Evolutionary conservation across 768 basidiomycete species (phyloP).

Genomic region (Hirschioporus abietinus): DNA sequence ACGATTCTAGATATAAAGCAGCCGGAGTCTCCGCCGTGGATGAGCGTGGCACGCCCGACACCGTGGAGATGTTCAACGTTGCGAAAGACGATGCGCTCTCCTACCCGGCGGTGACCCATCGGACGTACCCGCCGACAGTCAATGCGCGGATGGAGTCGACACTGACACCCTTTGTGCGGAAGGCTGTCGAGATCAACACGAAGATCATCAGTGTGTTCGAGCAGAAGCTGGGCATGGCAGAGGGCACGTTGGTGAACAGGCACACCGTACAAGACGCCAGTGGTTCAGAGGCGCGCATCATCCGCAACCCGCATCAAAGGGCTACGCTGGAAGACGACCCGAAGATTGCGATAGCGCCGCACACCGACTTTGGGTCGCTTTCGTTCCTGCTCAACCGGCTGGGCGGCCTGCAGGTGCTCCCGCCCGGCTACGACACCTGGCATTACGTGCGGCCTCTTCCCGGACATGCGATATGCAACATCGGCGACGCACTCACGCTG

Average conservation of each 20-base stretch:
- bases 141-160: constrained; percentile 43
- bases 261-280: constrained; percentile 45
- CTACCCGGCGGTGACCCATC: constrained; percentile 46
- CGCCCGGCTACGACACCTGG: constrained; percentile 33
- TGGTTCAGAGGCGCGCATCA: constrained; percentile 53
- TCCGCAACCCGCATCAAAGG: constrained; percentile 37
- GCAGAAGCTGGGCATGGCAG: constrained; percentile 46
- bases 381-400: constrained; percentile 38
- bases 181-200: constrained; percentile 51
- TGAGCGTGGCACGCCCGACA: constrained; percentile 49
- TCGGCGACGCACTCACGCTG: constrained; percentile 39
- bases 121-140: constrained; percentile 53
- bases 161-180: constrained; percentile 51
- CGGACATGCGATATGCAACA: constrained; percentile 40
- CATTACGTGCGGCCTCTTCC: constrained; percentile 39
- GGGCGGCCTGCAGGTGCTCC: constrained; percentile 40
- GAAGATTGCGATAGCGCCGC: constrained; percentile 50
- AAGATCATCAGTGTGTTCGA: constrained; percentile 53
- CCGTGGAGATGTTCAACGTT: constrained; percentile 60
- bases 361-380: constrained; percentile 74
- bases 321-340: constrained; percentile 19
- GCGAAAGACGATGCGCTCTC: constrained; percentile 65
- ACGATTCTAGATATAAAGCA: constrained; percentile 47
- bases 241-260: constrained; percentile 36
- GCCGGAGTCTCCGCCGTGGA: constrained; percentile 59